phyloP scores from a whole-genome alignment of 2,329 filamentous ascomycete species.

The Capronia coronata region DNA sequence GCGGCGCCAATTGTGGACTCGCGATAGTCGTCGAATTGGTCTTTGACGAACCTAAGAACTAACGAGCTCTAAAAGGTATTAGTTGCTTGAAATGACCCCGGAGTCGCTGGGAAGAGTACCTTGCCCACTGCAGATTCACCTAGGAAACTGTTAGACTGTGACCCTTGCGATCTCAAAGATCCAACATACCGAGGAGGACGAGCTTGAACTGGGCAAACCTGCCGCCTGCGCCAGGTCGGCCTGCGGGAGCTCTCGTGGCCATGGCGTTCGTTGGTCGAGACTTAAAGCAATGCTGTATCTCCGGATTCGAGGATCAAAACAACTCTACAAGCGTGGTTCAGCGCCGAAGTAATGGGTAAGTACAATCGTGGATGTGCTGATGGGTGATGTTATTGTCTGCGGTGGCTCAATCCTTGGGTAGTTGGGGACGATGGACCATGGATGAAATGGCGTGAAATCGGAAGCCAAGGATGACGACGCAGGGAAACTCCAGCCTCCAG shows the following conservation, averaged over 20 bases:
- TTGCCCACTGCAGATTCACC: conserved; percentile 99
- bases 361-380: not conserved
- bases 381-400: conserved; percentile 2
- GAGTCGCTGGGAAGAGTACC: conserved; percentile 45
- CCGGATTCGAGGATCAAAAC: not conserved
- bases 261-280: conserved; percentile 48
- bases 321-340: not conserved
- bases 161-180: not conserved
- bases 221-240: conserved; percentile 52
- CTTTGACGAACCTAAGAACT: conserved; percentile 97
- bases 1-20: conserved; percentile 98
- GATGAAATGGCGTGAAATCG: not conserved
- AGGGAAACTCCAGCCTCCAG: not conserved
- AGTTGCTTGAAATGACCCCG: conserved; percentile 10
- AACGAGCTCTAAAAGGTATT: conserved; percentile 69
- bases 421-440: not conserved
- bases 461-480: conserved; percentile 13
- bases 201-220: conserved; percentile 99
- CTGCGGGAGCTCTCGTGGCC: conserved; percentile 75
- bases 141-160: conserved; percentile 45
- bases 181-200: conserved; percentile 75
- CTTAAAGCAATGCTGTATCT: not conserved
- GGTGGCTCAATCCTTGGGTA: not conserved
- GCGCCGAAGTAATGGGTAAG: not conserved
- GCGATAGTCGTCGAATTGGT: conserved; percentile 98